Base-by-base conservation (phyloP, 1,139 yeast species). In the Debaryomyces udenii region DNA sequence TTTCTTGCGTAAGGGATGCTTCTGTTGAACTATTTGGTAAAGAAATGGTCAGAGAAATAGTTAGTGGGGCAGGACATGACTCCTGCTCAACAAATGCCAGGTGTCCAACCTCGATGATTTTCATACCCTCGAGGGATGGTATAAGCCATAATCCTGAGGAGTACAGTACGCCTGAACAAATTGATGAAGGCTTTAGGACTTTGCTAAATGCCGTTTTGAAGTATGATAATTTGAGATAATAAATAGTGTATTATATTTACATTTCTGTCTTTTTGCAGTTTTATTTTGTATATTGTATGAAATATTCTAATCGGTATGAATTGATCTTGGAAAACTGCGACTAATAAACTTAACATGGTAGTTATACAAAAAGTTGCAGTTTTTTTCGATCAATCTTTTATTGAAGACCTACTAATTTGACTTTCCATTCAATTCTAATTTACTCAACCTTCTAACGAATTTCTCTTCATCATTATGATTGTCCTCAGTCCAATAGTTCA, bases 51-150 rank as follows among this genome's bases (percentile, higher is more conserved):
- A 61, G 69, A 42, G 70, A 65, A 27, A 78, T 84, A 38, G 73
- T 76, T 35, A 78, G 85, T 50, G 90, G 90, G 27, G 88, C 89
- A 3, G 89, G 87, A 14, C 90, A 84, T 53, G 91, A 84, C 55
- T 78, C 86, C 3, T 81, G 88, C 51, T 71, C 78, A 26, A 78
- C 85, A 3, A 70, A 78, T 24, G 51, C 63, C 6, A 68, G 73
- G 35, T 74, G 79, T 27, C 90, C 91, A 18, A 83, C 90, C 0
- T 78, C 87, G 1, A 84, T 84, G 90, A 78, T 84, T 22, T 84
- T 84, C 58, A 80, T 83, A 52, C 90, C 91, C 6, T 78, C 86
- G 23, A 76, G 66, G 51, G 83, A 80, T 54, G 90, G 90, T n/a
- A 68, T 84, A 31, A 76, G 83, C 20, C 90, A 84, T 59, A 81